Conservation (phyloP, 2,329 filamentous ascomycete genomes). For the Aureobasidium vineae region DNA sequence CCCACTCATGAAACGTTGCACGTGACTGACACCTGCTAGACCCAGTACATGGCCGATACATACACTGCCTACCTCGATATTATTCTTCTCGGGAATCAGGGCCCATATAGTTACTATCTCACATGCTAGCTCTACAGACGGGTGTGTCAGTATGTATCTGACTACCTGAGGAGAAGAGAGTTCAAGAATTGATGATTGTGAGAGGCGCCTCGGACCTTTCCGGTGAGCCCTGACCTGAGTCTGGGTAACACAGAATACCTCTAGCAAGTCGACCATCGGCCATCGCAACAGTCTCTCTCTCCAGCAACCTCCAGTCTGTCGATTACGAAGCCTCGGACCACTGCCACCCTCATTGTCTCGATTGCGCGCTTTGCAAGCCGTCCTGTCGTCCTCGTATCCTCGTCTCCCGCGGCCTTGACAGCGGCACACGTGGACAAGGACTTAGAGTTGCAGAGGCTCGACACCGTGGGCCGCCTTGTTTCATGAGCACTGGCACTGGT, state of each 20-base stretch:
- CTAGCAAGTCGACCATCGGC: not conserved
- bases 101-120: not conserved
- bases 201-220: not conserved
- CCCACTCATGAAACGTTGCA: conserved; percentile 4
- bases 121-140: not conserved
- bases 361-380: not conserved
- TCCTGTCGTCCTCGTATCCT: not conserved
- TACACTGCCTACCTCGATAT: not conserved
- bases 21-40: conserved; percentile 1
- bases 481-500: not conserved
- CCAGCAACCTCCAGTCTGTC: conserved; percentile 1
- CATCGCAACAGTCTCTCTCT: not conserved
- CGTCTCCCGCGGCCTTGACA: not conserved
- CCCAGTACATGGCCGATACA: no score
- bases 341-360: not conserved
- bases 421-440: conserved; percentile 17
- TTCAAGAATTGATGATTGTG: not conserved
- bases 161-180: not conserved
- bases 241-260: not conserved
- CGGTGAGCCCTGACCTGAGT: not conserved
- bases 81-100: no score
- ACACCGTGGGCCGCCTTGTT: conserved; percentile 19
- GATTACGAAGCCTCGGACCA: not conserved
- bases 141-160: not conserved
- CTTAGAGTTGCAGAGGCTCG: conserved; percentile 18